Evolutionary conservation across 2,329 filamentous ascomycete genomes (phyloP), one percentile per base, ranked within the genome.

Genomic region (Pseudocercospora eumusae): DNA sequence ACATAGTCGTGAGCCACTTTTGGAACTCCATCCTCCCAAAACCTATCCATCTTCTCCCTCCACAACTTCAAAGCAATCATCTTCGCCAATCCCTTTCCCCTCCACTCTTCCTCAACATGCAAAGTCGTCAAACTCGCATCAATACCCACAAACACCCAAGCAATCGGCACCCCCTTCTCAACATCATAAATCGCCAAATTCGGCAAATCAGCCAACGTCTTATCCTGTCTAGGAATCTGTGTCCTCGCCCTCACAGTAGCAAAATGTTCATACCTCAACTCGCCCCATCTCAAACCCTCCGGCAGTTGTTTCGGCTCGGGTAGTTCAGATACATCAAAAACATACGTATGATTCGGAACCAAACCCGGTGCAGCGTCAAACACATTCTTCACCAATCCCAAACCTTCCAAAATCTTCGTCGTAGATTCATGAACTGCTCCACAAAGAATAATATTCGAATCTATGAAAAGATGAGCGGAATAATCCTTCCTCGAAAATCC

Each of bases 1-100:
- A 91, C 88, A 73, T 91, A 87, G 1, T 87, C 87, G 62, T 85
- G 82, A 25, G 80, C 82, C 78, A 82, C 85, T 6, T 78, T 81
- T 40, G 84, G 83, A 5, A 69, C 61, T 7, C 74, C 25, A 13
- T 67, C 64, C 50, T 70, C 68, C 64, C 62, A 68, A n/a, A 71
- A 71, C 68, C 1, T 77, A 78, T 66, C 66, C 33, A 82, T 76
- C 52, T 81, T 77, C 42, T 86, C 81, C 3, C 76, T 76, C 50
- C 90, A 80, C 2, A 90, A 72, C 70, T 83, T 88, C 23, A 79
- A 76, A 0, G 84, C 83, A 3, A 91, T 76, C 0, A 80, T 78
- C 71, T 87, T 89, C 1, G 87, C 88, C 28, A 91, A 75, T 0
- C 88, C 88, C 45, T 76, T 80, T 0, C 86, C 83, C 28, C 88